Evolutionary conservation across 2,329 filamentous ascomycete species (phyloP).

Genomic region (Fonsecaea monophora): DNA sequence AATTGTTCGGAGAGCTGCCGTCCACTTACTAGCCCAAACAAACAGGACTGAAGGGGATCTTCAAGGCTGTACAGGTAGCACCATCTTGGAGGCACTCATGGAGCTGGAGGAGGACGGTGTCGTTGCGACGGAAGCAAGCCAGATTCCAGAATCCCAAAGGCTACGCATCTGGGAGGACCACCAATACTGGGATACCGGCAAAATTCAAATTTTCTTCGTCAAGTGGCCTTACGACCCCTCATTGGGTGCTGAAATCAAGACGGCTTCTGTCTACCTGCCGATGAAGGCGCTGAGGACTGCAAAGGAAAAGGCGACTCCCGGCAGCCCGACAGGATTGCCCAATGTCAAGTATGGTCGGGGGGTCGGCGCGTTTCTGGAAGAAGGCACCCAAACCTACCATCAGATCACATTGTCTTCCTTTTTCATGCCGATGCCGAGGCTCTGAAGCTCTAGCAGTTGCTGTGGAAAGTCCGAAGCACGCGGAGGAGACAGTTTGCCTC

Average conservation of each 20-base stretch:
- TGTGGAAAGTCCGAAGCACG: neutral
- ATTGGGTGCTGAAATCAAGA: conserved; percentile 31
- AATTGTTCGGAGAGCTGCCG: conserved; percentile 41
- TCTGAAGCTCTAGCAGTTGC: conserved; percentile 19
- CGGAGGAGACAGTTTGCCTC: neutral
- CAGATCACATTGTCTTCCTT: conserved; percentile 39
- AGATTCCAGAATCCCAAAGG: conserved; percentile 34
- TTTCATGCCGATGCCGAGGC: conserved; percentile 37
- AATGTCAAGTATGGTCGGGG: conserved; percentile 37
- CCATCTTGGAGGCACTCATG: conserved; percentile 33
- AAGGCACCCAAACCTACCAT: conserved; percentile 36
- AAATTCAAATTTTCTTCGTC: conserved; percentile 38
- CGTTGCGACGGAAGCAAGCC: conserved; percentile 25
- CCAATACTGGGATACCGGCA: conserved; percentile 38
- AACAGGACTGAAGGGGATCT: conserved; percentile 38
- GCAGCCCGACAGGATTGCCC: conserved; percentile 30
- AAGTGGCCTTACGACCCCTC: conserved; percentile 37
- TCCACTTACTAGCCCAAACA: conserved; percentile 39
- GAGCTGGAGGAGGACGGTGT: conserved; percentile 36
- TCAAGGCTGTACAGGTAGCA: conserved; percentile 34
- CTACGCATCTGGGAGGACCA: conserved; percentile 39
- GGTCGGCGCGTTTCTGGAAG: conserved; percentile 36
- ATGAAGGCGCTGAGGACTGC: conserved; percentile 24
- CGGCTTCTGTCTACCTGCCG: conserved; percentile 29
- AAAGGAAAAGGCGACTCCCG: conserved; percentile 26